These are phyloP conservation scores for Suhomyces ambrosiae DNA, from an alignment of 1,139 yeast species.

Conservation along the genomic window DNA sequence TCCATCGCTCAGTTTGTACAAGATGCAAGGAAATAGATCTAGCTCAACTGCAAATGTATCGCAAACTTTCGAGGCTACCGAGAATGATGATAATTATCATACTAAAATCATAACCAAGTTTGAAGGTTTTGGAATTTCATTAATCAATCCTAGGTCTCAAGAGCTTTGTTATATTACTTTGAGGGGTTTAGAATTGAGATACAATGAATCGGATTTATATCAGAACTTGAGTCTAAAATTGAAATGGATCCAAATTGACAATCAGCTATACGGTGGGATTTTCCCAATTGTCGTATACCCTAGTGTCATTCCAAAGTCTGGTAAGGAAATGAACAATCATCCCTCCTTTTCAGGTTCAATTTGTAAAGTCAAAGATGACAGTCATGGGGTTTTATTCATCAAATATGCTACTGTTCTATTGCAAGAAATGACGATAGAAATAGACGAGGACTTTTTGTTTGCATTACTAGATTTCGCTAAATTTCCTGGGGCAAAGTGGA, in stretches of 20 bases:
- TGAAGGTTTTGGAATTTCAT: slow-evolving; percentile 88
- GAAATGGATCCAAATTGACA: slow-evolving; percentile 95
- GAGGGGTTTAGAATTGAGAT: slow-evolving; percentile 78
- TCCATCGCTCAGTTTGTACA: slow-evolving; percentile 73
- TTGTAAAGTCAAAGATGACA: slow-evolving; percentile 81
- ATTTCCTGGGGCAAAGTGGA: slow-evolving; percentile 73
- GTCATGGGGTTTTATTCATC: slow-evolving; percentile 86
- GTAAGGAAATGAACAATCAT: slow-evolving; percentile 82
- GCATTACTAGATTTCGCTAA: slow-evolving; percentile 79
- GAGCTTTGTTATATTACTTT: slow-evolving; percentile 83
- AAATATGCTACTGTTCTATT: slow-evolving; percentile 87
- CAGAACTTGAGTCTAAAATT: slow-evolving; percentile 79
- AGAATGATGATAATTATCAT: slow-evolving; percentile 67
- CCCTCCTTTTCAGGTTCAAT: slow-evolving; percentile 88
- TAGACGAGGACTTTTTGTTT: slow-evolving; percentile 90
- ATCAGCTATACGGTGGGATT: slow-evolving; percentile 84
- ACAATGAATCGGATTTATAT: slow-evolving; percentile 81
- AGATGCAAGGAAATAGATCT: slow-evolving; percentile 39
- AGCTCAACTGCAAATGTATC: slow-evolving; percentile 30
- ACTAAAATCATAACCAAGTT: slow-evolving; percentile 64
- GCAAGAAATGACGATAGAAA: slow-evolving; percentile 89
- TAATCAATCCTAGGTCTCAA: slow-evolving; percentile 68
- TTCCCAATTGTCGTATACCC: slow-evolving; percentile 93
- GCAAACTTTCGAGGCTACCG: slow-evolving; percentile 61
- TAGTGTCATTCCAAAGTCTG: slow-evolving; percentile 82